Evolutionary conservation across 1,139 yeast species (phyloP).

Genomic region (Suhomyces taliae): DNA sequence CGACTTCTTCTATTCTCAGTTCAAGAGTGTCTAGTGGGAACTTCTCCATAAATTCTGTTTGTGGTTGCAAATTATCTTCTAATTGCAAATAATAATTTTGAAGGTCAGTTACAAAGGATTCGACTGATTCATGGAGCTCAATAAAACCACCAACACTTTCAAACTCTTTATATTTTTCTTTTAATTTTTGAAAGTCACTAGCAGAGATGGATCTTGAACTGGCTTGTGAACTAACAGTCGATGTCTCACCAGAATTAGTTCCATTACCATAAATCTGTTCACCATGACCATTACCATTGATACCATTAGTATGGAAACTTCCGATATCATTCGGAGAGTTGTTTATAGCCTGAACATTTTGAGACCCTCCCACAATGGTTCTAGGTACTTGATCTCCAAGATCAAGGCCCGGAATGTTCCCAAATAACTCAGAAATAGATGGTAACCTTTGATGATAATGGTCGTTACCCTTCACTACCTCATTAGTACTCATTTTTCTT

Average conservation of each 20-base stretch:
- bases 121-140: not conserved
- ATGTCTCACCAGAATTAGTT: not conserved
- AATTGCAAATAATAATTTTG: not conserved
- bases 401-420: not conserved
- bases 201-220: not conserved
- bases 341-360: not conserved
- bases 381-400: not conserved
- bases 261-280: not conserved
- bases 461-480: not conserved
- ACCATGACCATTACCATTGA: not conserved
- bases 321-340: no score
- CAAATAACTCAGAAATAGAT: not conserved
- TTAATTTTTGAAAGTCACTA: not conserved
- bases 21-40: not conserved
- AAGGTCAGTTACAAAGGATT: not conserved
- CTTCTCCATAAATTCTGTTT: not conserved
- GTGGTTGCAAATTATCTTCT: not conserved
- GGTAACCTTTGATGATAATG: not conserved
- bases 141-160: not conserved
- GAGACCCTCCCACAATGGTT: not conserved
- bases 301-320: not conserved
- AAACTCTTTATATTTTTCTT: no score
- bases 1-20: not conserved
- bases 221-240: not conserved
- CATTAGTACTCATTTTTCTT: not conserved